These are phyloP conservation scores for Porphyrellus cyaneotinctus DNA, from an alignment of 768 basidiomycete species.

Conservation along the genomic window DNA sequence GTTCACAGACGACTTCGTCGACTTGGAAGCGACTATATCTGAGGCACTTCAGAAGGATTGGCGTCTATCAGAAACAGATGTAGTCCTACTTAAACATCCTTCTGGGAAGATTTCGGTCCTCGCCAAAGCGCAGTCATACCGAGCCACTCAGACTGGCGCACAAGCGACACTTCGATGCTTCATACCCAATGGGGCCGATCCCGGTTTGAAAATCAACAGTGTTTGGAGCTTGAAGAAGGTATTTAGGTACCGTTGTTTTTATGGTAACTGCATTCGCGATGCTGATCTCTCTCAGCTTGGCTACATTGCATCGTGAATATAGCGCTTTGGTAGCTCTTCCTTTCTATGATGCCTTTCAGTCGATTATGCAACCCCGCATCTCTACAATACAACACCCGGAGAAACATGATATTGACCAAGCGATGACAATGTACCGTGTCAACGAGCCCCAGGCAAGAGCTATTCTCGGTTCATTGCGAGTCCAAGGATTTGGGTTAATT, in stretches of 20 bases:
- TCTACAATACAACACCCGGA: conserved; percentile 44
- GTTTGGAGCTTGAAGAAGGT: conserved; percentile 77
- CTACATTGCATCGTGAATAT: conserved; percentile 90
- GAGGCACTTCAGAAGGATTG: conserved; percentile 63
- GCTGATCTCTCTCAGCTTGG: conserved; percentile 53
- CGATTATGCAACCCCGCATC: conserved; percentile 67
- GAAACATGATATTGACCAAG: conserved; percentile 48
- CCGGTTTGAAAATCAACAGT: conserved; percentile 59
- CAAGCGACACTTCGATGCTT: conserved; percentile 60
- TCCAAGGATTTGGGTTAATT: conserved; percentile 81
- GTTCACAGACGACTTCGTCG: conserved; percentile 78
- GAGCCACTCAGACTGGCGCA: conserved; percentile 40
- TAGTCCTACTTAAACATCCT: conserved; percentile 71
- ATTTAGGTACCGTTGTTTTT: conserved; percentile 53
- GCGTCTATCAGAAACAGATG: conserved; percentile 76
- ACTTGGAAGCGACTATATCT: conserved; percentile 65
- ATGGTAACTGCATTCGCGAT: not conserved
- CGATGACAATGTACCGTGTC: conserved; percentile 68
- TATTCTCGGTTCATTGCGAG: conserved; percentile 68
- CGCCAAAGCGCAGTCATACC: conserved; percentile 63
- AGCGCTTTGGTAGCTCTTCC: conserved; percentile 78
- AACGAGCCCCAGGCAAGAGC: conserved; percentile 95
- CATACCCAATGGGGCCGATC: conserved; percentile 41
- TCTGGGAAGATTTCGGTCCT: conserved; percentile 53
- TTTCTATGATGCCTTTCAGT: conserved; percentile 73